Base-by-base conservation (phyloP, 345 rosid species). In the Bruguiera gymnorhiza region DNA sequence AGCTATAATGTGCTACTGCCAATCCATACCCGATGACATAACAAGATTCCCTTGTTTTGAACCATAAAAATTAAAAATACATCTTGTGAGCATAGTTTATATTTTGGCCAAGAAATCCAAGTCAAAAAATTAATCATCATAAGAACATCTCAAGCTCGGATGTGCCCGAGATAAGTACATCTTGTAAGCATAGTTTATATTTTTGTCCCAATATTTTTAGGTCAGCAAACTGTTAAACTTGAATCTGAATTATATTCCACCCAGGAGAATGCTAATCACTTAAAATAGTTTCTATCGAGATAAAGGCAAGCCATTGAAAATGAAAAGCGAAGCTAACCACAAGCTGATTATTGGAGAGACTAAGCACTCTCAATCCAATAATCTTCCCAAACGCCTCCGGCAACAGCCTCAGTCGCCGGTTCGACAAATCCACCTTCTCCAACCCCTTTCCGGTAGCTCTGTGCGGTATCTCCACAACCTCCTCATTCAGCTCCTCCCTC, bases 331-430 rank as follows among this genome's bases (percentile, higher is more conserved):
- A 66, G 73, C 85, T 50, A 51, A 89, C 99, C 96, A 80, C 76
- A 26, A 95, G 92, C 72, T 82, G 92, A 83, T 95, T 95, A 78
- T 73, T 75, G 1, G 93, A 85, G 37, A 95, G 78, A 74, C 83
- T 85, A 67, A 95, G 89, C 32, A 83, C 76, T 69, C 74, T 75
- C 80, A 95, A 78, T 16, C 92, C 89, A 7, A 63, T 63, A 66
- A 95, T 87, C 78, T 71, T 79, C 21, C 97, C 97, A 56, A 92
- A 92, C 1, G 92, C 97, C 83, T 92, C 99, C 0, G 97, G 97
- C 66, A 95, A 76, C 51, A 85, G 29, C 66, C 80, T 84, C 73
- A 95, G 26, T 58, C 74, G 81, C 78, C 86, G 65, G 31, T 79
- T 80, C 1, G 92, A 85, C 79, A 95, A 85, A 75, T 95, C 92